Evolutionary conservation across 345 rosid genomes (phyloP).

Genomic region (Heritiera littoralis): DNA sequence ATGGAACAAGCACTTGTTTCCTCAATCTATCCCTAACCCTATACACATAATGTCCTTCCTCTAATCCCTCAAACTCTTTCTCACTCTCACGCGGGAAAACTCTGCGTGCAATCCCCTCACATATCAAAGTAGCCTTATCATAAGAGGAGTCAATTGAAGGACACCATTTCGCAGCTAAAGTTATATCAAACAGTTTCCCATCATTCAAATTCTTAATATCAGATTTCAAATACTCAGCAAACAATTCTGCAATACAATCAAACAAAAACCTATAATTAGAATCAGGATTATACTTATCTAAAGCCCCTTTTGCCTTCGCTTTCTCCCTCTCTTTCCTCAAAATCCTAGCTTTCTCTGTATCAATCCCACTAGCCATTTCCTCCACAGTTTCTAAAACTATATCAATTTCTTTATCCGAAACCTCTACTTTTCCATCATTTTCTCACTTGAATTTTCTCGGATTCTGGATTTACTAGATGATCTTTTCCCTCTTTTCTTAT

Average conservation of each 20-base stretch:
- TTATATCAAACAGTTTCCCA: neutral
- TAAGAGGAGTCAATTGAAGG: constrained; percentile 19
- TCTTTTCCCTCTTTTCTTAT: constrained; percentile 17
- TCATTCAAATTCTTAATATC: constrained; percentile 10
- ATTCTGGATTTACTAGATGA: neutral
- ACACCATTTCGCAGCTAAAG: constrained; percentile 21
- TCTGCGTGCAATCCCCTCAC: constrained; percentile 8
- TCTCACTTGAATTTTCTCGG: constrained; percentile 37
- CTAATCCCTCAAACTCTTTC: constrained; percentile 5
- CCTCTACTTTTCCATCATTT: constrained; percentile 21
- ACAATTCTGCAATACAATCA: constrained; percentile 1
- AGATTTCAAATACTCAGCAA: constrained; percentile 10
- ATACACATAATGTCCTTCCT: constrained; percentile 15
- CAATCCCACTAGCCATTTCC: constrained; percentile 29
- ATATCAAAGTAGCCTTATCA: constrained; percentile 23
- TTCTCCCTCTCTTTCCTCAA: constrained; percentile 20
- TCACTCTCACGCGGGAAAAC: constrained; percentile 10
- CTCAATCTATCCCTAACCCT: constrained; percentile 17
- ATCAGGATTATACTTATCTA: constrained; percentile 11
- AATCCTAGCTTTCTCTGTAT: constrained; percentile 16
- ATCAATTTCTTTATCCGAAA: neutral
- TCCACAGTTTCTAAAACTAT: constrained; percentile 34
- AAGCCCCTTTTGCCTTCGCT: neutral
- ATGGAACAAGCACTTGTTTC: constrained; percentile 8
- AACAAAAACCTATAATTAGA: constrained; percentile 11